Evolutionary conservation across 2,329 filamentous ascomycete species (phyloP).

Genomic region (Penicillium decumbens): DNA sequence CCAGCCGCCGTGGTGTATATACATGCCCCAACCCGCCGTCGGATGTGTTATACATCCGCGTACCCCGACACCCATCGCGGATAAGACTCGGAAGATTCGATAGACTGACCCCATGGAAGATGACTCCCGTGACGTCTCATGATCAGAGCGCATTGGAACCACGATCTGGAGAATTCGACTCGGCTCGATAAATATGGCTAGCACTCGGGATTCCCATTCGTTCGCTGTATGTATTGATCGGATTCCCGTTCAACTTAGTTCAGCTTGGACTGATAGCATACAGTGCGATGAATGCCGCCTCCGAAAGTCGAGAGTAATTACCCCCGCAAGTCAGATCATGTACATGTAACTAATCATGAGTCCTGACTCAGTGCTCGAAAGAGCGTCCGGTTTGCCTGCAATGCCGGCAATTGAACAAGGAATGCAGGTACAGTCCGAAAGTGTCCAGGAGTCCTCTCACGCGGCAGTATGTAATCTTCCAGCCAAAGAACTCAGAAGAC

Average conservation of each 20-base stretch:
- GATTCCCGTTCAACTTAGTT: background rate
- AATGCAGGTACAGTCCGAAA: slow-evolving; percentile 43
- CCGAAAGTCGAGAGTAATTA: slow-evolving; percentile 37
- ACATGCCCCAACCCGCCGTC: background rate
- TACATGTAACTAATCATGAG: slow-evolving; percentile 4
- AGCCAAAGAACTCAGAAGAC: slow-evolving; percentile 5
- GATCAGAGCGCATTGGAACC: slow-evolving; percentile 29
- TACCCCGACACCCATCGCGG: background rate
- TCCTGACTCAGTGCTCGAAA: slow-evolving; percentile 37
- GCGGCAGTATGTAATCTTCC: slow-evolving; percentile 32
- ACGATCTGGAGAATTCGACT: slow-evolving; percentile 20
- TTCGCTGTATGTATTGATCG: slow-evolving; percentile 34
- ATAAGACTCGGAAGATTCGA: background rate
- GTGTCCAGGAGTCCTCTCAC: slow-evolving; percentile 41
- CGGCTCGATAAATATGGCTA: slow-evolving; percentile 34
- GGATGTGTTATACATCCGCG: slow-evolving; percentile 8
- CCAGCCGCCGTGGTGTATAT: background rate
- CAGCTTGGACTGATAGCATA: slow-evolving; percentile 4
- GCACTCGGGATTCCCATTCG: slow-evolving; percentile 40
- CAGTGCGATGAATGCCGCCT: slow-evolving; percentile 42
- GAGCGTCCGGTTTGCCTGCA: slow-evolving; percentile 38
- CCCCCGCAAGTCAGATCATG: background rate
- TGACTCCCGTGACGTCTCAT: slow-evolving; percentile 31
- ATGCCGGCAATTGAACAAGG: slow-evolving; percentile 39
- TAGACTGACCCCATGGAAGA: slow-evolving; percentile 27